Evolutionary conservation across 2,329 filamentous ascomycete genomes (phyloP).

Genomic region (Arachnomyces sp.): DNA sequence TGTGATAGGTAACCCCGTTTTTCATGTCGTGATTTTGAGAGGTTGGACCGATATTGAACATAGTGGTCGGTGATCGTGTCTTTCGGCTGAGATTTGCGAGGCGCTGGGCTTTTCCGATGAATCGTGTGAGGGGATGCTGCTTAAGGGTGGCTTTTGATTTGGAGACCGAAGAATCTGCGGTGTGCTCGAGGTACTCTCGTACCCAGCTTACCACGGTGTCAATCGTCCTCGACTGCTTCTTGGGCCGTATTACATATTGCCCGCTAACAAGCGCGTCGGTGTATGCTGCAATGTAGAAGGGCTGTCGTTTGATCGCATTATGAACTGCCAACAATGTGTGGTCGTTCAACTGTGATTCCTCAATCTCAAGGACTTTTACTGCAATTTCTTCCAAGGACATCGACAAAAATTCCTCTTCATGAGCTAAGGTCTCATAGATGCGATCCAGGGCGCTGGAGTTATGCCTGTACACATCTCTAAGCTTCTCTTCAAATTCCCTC

Average conservation of each 20-base stretch:
- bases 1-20: conserved; percentile 22
- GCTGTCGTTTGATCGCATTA: conserved; percentile 21
- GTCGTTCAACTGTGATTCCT: conserved; percentile 22
- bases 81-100: conserved; percentile 35
- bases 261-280: conserved; percentile 26
- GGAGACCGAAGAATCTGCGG: conserved; percentile 19
- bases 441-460: conserved; percentile 27
- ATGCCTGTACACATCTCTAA: conserved; percentile 26
- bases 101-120: conserved; percentile 36
- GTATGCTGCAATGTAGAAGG: conserved; percentile 29
- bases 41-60: conserved; percentile 36
- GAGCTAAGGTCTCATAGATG: conserved; percentile 31
- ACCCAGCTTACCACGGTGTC: conserved; percentile 49
- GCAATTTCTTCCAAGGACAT: conserved; percentile 32
- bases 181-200: conserved; percentile 46
- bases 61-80: conserved; percentile 34
- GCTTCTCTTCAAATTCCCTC: conserved; percentile 24
- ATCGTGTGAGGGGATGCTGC: conserved; percentile 33
- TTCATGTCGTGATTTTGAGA: conserved; percentile 15
- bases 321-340: conserved; percentile 29
- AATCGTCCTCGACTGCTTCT: conserved; percentile 40
- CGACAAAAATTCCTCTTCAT: conserved; percentile 25
- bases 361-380: conserved; percentile 24
- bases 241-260: conserved; percentile 44
- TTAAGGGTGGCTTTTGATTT: conserved; percentile 15